Conservation (phyloP, 495 filamentous ascomycete genomes). For the Sabuloglossum arenarium region DNA sequence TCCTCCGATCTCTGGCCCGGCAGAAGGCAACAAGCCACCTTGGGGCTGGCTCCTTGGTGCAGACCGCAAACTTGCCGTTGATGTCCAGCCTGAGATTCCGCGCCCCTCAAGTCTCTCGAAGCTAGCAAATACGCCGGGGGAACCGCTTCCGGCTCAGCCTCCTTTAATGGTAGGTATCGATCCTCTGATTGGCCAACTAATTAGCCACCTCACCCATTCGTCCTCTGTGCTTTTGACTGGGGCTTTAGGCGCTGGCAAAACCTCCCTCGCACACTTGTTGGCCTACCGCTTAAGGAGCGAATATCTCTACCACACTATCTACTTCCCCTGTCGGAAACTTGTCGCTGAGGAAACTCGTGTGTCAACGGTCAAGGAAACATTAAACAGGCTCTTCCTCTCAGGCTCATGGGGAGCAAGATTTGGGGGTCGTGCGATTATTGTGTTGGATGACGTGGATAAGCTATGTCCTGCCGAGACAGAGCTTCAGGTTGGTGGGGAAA, state of each 20-base stretch:
- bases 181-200: constrained; percentile 42
- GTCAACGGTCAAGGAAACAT: constrained; percentile 71
- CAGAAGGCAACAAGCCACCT: constrained; percentile 27
- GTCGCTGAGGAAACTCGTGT: constrained; percentile 77
- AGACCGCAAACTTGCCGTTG: constrained; percentile 47
- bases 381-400: constrained; percentile 63
- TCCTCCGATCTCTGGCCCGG: constrained; percentile 16
- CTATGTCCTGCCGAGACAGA: constrained; percentile 86
- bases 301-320: constrained; percentile 52
- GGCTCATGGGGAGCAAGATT: constrained; percentile 78
- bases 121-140: constrained; percentile 24
- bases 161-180: constrained; percentile 76
- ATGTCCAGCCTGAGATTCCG: constrained; percentile 48
- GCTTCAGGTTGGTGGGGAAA: constrained; percentile 76
- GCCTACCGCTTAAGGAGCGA: constrained; percentile 43
- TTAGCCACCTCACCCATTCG: constrained; percentile 52
- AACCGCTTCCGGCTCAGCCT: constrained; percentile 27
- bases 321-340: constrained; percentile 64
- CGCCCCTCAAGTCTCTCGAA: constrained; percentile 31
- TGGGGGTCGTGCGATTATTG: constrained; percentile 60
- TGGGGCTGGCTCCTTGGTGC: constrained; percentile 57
- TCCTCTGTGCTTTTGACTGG: constrained; percentile 82
- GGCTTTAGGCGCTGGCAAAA: constrained; percentile 77
- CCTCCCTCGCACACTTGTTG: constrained; percentile 43
- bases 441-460: constrained; percentile 84